These are phyloP conservation scores for Saccharomyces pastorianus DNA, from an alignment of 1,139 yeast genomes.

Conservation along the genomic window DNA sequence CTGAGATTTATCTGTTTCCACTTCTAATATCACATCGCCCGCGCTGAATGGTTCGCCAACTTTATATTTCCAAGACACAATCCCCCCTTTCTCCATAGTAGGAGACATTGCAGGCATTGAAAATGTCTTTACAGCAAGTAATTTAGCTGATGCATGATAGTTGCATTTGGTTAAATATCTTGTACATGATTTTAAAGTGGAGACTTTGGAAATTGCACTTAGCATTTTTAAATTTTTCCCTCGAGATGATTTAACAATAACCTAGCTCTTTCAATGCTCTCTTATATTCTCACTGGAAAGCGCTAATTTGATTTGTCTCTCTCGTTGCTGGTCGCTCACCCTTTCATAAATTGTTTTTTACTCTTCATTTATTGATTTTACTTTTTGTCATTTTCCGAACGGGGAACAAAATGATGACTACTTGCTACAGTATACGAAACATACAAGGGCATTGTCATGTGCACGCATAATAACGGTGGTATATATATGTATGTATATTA, in stretches of 20 bases:
- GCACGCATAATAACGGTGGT: neutral
- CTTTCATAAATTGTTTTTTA: neutral
- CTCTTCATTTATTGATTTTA: neutral
- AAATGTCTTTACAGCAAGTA: slow-evolving; percentile 47
- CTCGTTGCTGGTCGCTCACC: neutral
- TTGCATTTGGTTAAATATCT: slow-evolving; percentile 8
- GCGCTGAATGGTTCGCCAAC: slow-evolving; percentile 70
- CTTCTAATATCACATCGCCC: slow-evolving; percentile 83
- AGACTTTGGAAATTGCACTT: neutral
- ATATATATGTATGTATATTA: neutral
- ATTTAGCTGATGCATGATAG: slow-evolving; percentile 17
- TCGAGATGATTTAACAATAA: neutral
- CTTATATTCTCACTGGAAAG: neutral
- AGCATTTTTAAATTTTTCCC: neutral
- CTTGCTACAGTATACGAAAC: neutral
- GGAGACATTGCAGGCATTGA: slow-evolving; percentile 99
- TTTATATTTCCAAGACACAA: slow-evolving; percentile 85
- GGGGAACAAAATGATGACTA: neutral
- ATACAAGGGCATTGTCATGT: neutral
- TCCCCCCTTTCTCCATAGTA: slow-evolving; percentile 96
- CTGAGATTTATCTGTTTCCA: slow-evolving; percentile 90
- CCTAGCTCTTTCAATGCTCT: neutral
- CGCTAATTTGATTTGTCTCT: neutral
- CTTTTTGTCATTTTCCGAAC: neutral
- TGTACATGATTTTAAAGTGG: slow-evolving; percentile 6